These are phyloP conservation scores for Cordyceps cateniannulata DNA, from an alignment of 2,329 filamentous ascomycete species.

Conservation along the genomic window DNA sequence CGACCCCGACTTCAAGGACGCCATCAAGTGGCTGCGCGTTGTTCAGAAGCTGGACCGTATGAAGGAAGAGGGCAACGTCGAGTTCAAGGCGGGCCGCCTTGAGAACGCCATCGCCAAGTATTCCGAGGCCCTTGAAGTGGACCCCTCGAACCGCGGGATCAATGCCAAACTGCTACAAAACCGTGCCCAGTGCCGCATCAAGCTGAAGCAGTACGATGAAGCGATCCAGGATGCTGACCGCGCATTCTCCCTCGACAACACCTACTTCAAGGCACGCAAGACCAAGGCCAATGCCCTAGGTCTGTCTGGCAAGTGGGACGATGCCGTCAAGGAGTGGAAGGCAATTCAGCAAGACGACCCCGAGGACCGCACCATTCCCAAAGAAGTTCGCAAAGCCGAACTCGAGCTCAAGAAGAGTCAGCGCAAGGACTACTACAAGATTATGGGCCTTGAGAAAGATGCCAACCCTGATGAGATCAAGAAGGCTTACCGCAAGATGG, in stretches of 20 bases:
- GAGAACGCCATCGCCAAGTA: conserved; percentile 81
- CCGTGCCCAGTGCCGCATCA: conserved; percentile 75
- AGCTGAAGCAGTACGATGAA: conserved; percentile 75
- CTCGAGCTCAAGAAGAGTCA: conserved; percentile 96
- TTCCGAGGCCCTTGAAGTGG: conserved; percentile 72
- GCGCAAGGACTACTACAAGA: conserved; percentile 98
- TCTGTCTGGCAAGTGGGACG: conserved; percentile 83
- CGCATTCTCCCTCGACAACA: conserved; percentile 74
- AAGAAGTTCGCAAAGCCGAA: conserved; percentile 85
- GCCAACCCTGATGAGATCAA: conserved; percentile 83
- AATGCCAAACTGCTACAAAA: conserved; percentile 96
- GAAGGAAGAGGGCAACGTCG: conserved; percentile 87
- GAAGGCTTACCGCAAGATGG: conserved; percentile 92
- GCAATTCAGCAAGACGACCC: conserved; percentile 76
- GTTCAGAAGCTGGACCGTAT: conserved; percentile 89
- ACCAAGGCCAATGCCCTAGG: conserved; percentile 88
- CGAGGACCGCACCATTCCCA: conserved; percentile 69
- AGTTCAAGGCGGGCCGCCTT: conserved; percentile 81
- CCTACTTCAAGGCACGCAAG: conserved; percentile 85
- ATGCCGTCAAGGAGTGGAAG: conserved; percentile 85
- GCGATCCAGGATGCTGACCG: conserved; percentile 82
- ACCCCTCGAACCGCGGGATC: conserved; percentile 81
- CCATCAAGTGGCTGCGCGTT: conserved; percentile 79
- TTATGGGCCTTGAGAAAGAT: conserved; percentile 80
- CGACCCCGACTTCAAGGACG: conserved; percentile 86